phyloP scores from a whole-genome alignment of 306 rosid genomes.

The Crotalaria pallida region DNA sequence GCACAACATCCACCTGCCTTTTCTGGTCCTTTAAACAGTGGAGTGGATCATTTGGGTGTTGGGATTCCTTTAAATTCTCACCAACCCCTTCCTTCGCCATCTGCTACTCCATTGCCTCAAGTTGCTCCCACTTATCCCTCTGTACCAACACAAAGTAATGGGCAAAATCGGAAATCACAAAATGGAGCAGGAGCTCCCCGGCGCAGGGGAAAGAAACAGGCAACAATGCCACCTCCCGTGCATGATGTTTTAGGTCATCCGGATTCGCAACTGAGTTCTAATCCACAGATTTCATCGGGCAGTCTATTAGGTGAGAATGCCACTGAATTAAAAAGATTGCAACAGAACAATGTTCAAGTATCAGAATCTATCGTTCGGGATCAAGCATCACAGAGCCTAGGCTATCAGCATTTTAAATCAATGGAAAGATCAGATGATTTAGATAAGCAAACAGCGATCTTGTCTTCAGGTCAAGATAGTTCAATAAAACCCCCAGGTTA shows the following conservation, averaged over 20 bases:
- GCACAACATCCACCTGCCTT: slow-evolving; percentile 32
- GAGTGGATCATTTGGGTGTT: slow-evolving; percentile 29
- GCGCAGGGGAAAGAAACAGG: slow-evolving; percentile 82
- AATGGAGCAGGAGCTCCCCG: slow-evolving; percentile 55
- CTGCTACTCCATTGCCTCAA: slow-evolving; percentile 42
- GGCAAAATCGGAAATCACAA: slow-evolving; percentile 52
- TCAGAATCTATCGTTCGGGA: slow-evolving; percentile 32
- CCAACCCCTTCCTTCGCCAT: slow-evolving; percentile 35
- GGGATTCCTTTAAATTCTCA: slow-evolving; percentile 46
- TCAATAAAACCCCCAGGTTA: slow-evolving; percentile 38
- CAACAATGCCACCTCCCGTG: slow-evolving; percentile 25
- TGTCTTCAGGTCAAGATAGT: slow-evolving; percentile 36
- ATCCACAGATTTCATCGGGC: slow-evolving; percentile 33
- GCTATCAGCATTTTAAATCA: slow-evolving; percentile 35
- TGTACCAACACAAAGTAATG: slow-evolving; percentile 42
- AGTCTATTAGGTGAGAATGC: slow-evolving; percentile 32
- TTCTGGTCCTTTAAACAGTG: slow-evolving; percentile 41
- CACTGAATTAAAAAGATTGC: slow-evolving; percentile 18
- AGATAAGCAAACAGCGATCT: slow-evolving; percentile 36
- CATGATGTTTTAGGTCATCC: slow-evolving; percentile 40
- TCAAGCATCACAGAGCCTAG: slow-evolving; percentile 35
- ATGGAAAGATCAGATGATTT: slow-evolving; percentile 30
- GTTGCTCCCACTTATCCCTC: slow-evolving; percentile 40
- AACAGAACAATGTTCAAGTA: slow-evolving; percentile 38
- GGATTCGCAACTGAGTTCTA: slow-evolving; percentile 36